Percentiles rank a stretch among this genome's conserved stretches.
Evolutionary conservation across 1,139 yeast genomes (phyloP).

Genomic region (Suhomyces panamericanus): DNA sequence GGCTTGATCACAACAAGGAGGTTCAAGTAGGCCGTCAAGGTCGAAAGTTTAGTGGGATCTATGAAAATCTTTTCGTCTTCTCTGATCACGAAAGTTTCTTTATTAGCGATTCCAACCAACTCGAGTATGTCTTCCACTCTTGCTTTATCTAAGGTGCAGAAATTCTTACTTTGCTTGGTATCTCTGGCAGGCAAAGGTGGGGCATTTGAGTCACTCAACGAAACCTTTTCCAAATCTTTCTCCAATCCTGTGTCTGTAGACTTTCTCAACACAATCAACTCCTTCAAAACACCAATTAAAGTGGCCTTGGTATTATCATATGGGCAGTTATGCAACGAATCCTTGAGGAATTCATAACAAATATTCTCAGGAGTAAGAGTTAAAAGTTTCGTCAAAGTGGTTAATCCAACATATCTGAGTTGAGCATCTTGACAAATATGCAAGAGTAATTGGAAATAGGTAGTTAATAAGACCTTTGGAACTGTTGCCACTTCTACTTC

Average conservation of each 20-base stretch:
- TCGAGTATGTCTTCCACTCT: slow-evolving; percentile 42
- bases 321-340: slow-evolving; percentile 70
- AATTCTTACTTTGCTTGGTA: slow-evolving; percentile 21
- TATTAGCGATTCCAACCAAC: slow-evolving; percentile 35
- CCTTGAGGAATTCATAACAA: slow-evolving; percentile 61
- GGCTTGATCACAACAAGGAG: slow-evolving; percentile 48
- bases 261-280: slow-evolving; percentile 45
- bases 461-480: slow-evolving; percentile 31
- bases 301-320: slow-evolving; percentile 58
- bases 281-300: slow-evolving; percentile 66
- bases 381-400: slow-evolving; percentile 56
- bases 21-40: slow-evolving; percentile 55
- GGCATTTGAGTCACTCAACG: background rate
- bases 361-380: slow-evolving; percentile 55
- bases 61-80: slow-evolving; percentile 14
- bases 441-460: slow-evolving; percentile 38
- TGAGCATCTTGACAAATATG: slow-evolving; percentile 21
- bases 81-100: slow-evolving; percentile 29
- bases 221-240: slow-evolving; percentile 2
- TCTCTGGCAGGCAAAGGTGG: slow-evolving; percentile 27
- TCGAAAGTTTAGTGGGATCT: slow-evolving; percentile 36
- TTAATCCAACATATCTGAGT: slow-evolving; percentile 33
- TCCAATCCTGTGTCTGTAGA: slow-evolving; percentile 3
- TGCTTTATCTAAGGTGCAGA: slow-evolving; percentile 37
- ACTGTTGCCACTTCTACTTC: slow-evolving; percentile 34